Conservation (phyloP, 2,329 filamentous ascomycete species). For the Penicillium olsonii region DNA sequence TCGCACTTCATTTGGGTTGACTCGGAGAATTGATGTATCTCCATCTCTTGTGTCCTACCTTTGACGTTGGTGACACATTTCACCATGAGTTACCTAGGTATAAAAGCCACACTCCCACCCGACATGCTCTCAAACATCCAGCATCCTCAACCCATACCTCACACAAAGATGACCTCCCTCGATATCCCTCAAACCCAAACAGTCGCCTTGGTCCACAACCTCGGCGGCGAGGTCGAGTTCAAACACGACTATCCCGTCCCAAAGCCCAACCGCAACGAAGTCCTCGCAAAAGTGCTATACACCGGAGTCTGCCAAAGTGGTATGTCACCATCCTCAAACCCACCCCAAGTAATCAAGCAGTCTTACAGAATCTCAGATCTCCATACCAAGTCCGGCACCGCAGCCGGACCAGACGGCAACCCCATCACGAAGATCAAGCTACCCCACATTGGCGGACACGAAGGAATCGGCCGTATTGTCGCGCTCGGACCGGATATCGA, state of each 20-base stretch:
- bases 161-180: constrained; percentile 13
- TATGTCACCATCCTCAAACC: constrained; percentile 18
- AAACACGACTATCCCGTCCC: constrained; percentile 46
- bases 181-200: constrained; percentile 35
- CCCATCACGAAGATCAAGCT: constrained; percentile 49
- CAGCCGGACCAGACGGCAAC: constrained; percentile 39
- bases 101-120: not conserved
- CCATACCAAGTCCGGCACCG: constrained; percentile 44
- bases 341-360: not conserved
- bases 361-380: constrained; percentile 32
- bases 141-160: not conserved
- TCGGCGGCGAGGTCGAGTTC: constrained; percentile 45
- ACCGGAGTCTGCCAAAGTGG: constrained; percentile 50
- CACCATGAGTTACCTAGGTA: not conserved
- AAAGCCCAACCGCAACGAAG: constrained; percentile 42
- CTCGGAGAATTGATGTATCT: not conserved
- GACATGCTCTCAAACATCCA: not conserved
- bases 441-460: constrained; percentile 50
- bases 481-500: constrained; percentile 38
- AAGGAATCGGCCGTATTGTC: constrained; percentile 48
- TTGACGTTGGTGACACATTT: not conserved
- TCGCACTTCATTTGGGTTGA: not conserved
- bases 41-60: not conserved
- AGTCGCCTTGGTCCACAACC: constrained; percentile 43
- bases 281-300: constrained; percentile 49